Percentiles rank a stretch among this genome's conserved stretches.
phyloP scores from a whole-genome alignment of 2,329 filamentous ascomycete species.

The Exophiala calicioides region DNA sequence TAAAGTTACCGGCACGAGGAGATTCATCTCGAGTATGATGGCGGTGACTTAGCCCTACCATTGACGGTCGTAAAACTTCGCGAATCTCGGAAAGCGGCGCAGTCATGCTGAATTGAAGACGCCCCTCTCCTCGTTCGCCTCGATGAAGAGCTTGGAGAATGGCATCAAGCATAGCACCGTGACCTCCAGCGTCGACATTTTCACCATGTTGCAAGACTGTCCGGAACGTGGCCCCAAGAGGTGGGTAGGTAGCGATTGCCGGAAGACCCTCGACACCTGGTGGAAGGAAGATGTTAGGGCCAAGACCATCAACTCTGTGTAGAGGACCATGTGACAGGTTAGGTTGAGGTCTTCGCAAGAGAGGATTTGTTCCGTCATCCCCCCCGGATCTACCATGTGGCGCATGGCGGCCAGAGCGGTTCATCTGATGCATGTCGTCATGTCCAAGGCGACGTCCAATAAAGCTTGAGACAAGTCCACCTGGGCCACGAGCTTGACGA shows the following conservation, averaged over 20 bases:
- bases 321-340: slow-evolving; percentile 37
- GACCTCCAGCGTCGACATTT: slow-evolving; percentile 33
- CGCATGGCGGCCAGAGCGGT: slow-evolving; percentile 18
- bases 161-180: slow-evolving; percentile 46
- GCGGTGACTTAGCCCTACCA: slow-evolving; percentile 54
- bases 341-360: slow-evolving; percentile 66
- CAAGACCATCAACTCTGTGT: slow-evolving; percentile 31
- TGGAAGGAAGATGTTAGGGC: slow-evolving; percentile 33
- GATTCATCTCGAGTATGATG: slow-evolving; percentile 49
- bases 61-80: slow-evolving; percentile 38
- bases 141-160: slow-evolving; percentile 58
- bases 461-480: slow-evolving; percentile 57
- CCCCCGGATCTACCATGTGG: slow-evolving; percentile 55
- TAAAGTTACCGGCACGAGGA: slow-evolving; percentile 74
- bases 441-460: slow-evolving; percentile 47
- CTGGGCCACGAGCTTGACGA: slow-evolving; percentile 53
- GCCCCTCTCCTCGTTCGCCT: slow-evolving; percentile 48
- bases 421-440: slow-evolving; percentile 21
- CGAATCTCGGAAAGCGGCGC: slow-evolving; percentile 23
- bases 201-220: slow-evolving; percentile 16
- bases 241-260: slow-evolving; percentile 11
- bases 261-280: slow-evolving; percentile 14
- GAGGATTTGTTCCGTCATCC: slow-evolving; percentile 84
- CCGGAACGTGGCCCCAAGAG: slow-evolving; percentile 20
- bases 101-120: slow-evolving; percentile 53